Base-by-base conservation (phyloP, 257 asterid genomes). In the Datura wrightii region DNA sequence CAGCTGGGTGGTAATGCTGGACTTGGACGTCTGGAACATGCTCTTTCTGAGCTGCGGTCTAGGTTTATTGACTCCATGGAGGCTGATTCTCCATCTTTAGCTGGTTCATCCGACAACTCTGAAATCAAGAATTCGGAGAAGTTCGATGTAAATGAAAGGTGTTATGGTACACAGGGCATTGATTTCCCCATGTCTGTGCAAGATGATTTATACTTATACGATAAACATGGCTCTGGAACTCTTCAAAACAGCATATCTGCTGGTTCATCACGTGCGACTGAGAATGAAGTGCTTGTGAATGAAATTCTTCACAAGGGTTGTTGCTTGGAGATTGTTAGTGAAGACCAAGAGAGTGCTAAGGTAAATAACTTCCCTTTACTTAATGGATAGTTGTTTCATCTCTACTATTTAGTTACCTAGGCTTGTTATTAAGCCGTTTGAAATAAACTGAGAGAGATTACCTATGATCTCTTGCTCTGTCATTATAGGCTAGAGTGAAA, bases 231-330 rank as follows among this genome's bases (percentile, higher is more conserved):
- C 44, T 60, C 69, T n/a, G 65, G 58, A 78, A 19, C 84, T 53
- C 70, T 44, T 78, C 63, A 31, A 50, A 78, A 78, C 31, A 78
- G 9, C 46, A 78, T 52, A 78, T 31, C 63, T 52, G 13, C 31
- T 31, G 63, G 62, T 60, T 56, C 72, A 13, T 58, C 36, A 52
- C 50, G 44, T 80, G 69, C 36, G 0, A 82, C 63, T 8, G 85
- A 82, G 74, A 85, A 85, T 48, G 88, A 82, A 85, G 31, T 82
- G 78, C 76, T 82, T 81, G 79, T 85, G 79, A 85, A 85, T 82
- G 85, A 85, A 36, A 71, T 85, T 85, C 8, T 85, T 53, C 88
- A 85, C 67, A 84, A 83, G 83, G 53, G 54, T 55, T 41, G 69
- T 59, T 69, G 79, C 71, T 82, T 85, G 18, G 83, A 82, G 31